Evolutionary conservation across 768 basidiomycete species (phyloP), one percentile per base, ranked within the genome.

Genomic region (Cystobasidium onofrii): DNA sequence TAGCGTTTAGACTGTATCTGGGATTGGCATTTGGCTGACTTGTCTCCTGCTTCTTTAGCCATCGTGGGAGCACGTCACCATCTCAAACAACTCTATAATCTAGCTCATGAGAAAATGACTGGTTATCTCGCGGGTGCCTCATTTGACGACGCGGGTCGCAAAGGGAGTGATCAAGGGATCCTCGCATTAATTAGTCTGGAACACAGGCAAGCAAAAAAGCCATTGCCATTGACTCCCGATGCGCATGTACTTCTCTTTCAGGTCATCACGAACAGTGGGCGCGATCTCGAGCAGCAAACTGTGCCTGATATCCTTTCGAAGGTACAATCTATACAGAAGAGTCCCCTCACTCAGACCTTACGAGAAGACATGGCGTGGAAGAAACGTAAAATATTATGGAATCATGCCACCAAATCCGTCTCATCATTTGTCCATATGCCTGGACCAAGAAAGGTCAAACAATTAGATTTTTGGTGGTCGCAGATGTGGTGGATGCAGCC

Each of bases 401-500:
- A 64, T 29, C 36, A 43, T 12, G 29, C 29, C 4, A 27, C 31
- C 1, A 4, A n/a, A 23, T 20, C 63, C 33, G 33, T 64, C 3
- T 6, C 63, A 39, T 12, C 63, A 10, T 64, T 64, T 43, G 13
- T 64, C 4, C 63, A 64, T 39, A 17, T 64, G 10, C 33, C 63
- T 12, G 63, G 63, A 25, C 63, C 63, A 17, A 64, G 29, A n/a
- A 50, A 50, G 46, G 10, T 12, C 3, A n/a, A 25, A 3, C 13
- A 36, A 20, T 6, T 29, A 9, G 63, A 64, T 27, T 10, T 41
- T 15, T 64, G 44, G 36, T 64, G 63, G 63, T 17, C 10, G 3
- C 34, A 20, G 39, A 64, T 64, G 63, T 64, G 63, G 63, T 64
- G 63, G 63, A 41, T 64, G 63, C 63, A 64, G 33, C 29, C 25